Base-by-base conservation (phyloP, 2,329 filamentous ascomycete species). In the Ophiostoma populinum region DNA sequence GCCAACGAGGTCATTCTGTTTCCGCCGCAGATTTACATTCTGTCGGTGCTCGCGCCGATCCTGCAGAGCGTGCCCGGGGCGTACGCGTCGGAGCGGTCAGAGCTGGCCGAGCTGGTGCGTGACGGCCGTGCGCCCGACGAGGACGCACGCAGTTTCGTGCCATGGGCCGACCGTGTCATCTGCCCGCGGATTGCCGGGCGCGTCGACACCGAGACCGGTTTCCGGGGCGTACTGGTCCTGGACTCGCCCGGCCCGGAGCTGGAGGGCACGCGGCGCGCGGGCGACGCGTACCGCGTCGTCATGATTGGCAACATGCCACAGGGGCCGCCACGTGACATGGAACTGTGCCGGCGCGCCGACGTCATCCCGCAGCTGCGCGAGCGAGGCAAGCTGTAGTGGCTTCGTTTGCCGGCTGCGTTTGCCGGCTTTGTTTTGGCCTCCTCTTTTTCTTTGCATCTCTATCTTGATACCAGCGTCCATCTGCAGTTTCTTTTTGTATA, bases 1-100 rank as follows among this genome's bases (percentile, higher is more conserved):
- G 52, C 52, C 3, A 75, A 74, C 19, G 65, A 80, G 25, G 74
- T 94, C 40, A 80, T 92, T 39, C 59, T 98, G 5, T 94, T 92
- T 50, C 90, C 90, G 4, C 90, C 90, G 0, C 90, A 95, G 50
- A 78, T 76, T 50, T 85, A 80, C 54, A 65, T 90, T 4, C 61
- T 83, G 9, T 57, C 63, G 22, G 55, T 80, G 0, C 54, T 81
- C 2, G 52, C 65, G 1, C 56, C 55, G 2, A 70, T 73, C 44
- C 55, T 79, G 11, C n/a, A n/a, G 6, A 38, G 35, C 6, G 17
- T 22, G 6, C 33, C 16, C 7, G 20, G 28, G 4, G 13, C n/a
- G 10, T n/a, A 49, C 49, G 58, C 48, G 24, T 43, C 45, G 1
- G 67, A 78, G 47, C 54, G 74, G 8, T 52, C 63, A 13, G 51